Evolutionary conservation across 257 asterid genomes (phyloP), one percentile per base, ranked within the genome.

Genomic region (Verbascum thapsus): DNA sequence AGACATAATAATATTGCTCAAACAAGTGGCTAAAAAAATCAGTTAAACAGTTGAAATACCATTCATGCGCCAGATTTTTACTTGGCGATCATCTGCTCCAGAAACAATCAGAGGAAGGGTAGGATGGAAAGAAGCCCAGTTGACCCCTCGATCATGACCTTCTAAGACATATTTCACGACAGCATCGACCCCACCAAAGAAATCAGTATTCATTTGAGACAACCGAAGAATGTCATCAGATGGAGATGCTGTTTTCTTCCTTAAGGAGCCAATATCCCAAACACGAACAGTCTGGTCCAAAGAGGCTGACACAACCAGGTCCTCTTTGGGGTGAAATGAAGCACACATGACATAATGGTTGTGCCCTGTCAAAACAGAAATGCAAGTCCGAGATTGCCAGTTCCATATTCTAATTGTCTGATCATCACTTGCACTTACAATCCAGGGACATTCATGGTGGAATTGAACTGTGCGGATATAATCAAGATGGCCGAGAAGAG

Each of bases 51-150:
- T 49, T 34, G 34, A 22, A 75, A 49, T 90, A 89, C 97, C 97
- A 69, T 94, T 90, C 99, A 94, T 94, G 70, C 96, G 86, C 99
- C 99, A 94, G 69, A 90, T 85, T 68, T 94, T 94, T 26, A 94
- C 96, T 77, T 90, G 96, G 44, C 99, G 97, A 66, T 94, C 99
- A 74, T 94, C 99, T 3, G 99, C 99, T 10, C 97, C 97, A 75
- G 99, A 94, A 64, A 90, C 99, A 72, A 92, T 92, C 61, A 90
- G 71, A 62, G 99, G 99, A 38, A 92, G 92, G 11, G 96, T 92
- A 3, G 97, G 96, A 73, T 94, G 97, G 66, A 94, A 94, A 8
- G 99, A 90, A 68, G 95, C 97, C 97, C 97, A 94, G 74, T 90
- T 94, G 55, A 94, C 99, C 26, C 99, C 97, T 72, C 97, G 81